phyloP scores from a whole-genome alignment of 1,139 yeast genomes.

The Suhomyces terraborum region DNA sequence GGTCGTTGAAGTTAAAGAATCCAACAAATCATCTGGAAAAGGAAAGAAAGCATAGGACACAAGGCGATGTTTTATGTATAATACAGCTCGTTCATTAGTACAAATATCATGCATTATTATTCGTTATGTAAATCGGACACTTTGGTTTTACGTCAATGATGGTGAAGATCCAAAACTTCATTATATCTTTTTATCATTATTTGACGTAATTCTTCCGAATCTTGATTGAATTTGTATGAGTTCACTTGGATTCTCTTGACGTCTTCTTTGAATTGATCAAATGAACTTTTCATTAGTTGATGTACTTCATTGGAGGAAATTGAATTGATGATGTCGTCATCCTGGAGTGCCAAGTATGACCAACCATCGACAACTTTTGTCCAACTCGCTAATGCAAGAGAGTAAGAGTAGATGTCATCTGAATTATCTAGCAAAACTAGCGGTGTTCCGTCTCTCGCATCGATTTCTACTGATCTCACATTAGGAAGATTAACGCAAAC shows the following conservation, averaged over 20 bases:
- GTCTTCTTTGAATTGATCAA: slow-evolving; percentile 25
- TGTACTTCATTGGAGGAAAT: slow-evolving; percentile 5
- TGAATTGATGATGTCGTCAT: slow-evolving; percentile 3
- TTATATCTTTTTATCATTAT: slow-evolving; percentile 28
- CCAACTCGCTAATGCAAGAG: slow-evolving; percentile 48
- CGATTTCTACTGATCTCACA: slow-evolving; percentile 35
- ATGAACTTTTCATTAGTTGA: slow-evolving; percentile 17
- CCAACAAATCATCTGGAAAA: not conserved
- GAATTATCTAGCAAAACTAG: slow-evolving; percentile 38
- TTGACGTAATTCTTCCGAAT: slow-evolving; percentile 23
- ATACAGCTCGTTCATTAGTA: not conserved
- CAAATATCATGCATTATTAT: not conserved
- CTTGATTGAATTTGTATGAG: slow-evolving; percentile 24
- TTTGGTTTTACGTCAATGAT: too few relatives aligned
- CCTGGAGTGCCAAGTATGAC: slow-evolving; percentile 33
- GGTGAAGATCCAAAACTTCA: slow-evolving; percentile 20
- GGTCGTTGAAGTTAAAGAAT: not conserved
- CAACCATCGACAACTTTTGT: slow-evolving; percentile 49
- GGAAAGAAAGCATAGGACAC: not conserved
- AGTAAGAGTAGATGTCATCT: slow-evolving; percentile 44
- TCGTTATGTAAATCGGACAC: too few relatives aligned
- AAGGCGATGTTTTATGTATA: not conserved
- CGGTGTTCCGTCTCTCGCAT: slow-evolving; percentile 43
- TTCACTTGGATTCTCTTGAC: slow-evolving; percentile 23
- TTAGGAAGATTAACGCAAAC: slow-evolving; percentile 26